phyloP scores from a whole-genome alignment of 2,329 filamentous ascomycete species.

The Verticillium klebahnii region DNA sequence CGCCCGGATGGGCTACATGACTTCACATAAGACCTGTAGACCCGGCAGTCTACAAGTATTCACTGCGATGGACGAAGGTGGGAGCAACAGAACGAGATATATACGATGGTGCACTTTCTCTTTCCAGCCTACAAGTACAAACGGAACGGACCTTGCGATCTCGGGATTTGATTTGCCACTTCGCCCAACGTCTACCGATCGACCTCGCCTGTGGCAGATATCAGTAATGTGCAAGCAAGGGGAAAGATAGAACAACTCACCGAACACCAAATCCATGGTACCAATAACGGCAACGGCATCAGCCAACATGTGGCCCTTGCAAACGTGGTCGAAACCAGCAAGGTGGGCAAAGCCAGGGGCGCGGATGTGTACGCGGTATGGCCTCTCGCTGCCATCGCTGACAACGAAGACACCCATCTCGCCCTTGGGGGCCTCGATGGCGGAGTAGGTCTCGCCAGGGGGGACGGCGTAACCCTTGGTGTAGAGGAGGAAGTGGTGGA shows the following conservation, averaged over 20 bases:
- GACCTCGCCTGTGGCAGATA: constrained; percentile 47
- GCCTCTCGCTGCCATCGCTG: constrained; percentile 91
- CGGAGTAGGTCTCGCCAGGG: constrained; percentile 95
- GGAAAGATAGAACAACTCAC: constrained; percentile 40
- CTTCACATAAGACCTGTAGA: background rate
- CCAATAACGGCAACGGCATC: constrained; percentile 96
- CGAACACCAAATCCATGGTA: constrained; percentile 86
- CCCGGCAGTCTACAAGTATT: background rate
- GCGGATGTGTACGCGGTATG: constrained; percentile 95
- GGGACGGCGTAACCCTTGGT: constrained; percentile 98
- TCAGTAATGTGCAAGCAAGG: constrained; percentile 23
- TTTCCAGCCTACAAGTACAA: constrained; percentile 20
- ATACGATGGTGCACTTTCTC: constrained; percentile 17
- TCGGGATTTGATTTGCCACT: constrained; percentile 9
- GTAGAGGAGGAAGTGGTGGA: constrained; percentile 98
- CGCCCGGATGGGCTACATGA: background rate
- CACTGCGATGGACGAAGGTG: background rate
- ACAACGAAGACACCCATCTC: constrained; percentile 99
- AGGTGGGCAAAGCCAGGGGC: constrained; percentile 96
- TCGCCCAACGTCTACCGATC: constrained; percentile 41
- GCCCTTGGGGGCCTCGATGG: constrained; percentile 98
- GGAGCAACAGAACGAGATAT: constrained; percentile 12
- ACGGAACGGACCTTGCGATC: constrained; percentile 13
- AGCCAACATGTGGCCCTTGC: constrained; percentile 86
- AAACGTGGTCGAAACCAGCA: constrained; percentile 88